Evolutionary conservation across 2,329 filamentous ascomycete species (phyloP).

Genomic region (Tolypocladium inflatum): DNA sequence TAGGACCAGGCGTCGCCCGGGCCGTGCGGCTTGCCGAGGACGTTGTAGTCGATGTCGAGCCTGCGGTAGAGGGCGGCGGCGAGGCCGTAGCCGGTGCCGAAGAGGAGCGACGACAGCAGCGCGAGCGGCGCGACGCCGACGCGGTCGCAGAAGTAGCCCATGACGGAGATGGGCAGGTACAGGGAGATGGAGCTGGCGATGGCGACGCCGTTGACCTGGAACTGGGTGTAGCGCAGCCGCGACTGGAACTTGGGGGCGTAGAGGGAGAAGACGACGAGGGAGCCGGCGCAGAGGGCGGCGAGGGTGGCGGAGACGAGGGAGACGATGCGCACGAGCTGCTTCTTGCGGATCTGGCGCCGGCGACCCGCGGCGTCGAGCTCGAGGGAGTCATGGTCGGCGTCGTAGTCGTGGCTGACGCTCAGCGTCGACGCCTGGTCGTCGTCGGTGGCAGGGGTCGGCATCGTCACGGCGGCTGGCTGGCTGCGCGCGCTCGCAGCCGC

Average conservation of each 20-base stretch:
- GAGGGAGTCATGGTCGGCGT: conserved; percentile 2
- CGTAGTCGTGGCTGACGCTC: conserved; percentile 9
- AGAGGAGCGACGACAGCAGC: conserved; percentile 60
- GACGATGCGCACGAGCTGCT: conserved; percentile 28
- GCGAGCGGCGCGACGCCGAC: conserved; percentile 72
- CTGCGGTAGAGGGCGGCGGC: conserved; percentile 68
- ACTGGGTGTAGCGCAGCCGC: conserved; percentile 76
- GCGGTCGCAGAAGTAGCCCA: conserved; percentile 88
- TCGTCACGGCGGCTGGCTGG: conserved; percentile 1
- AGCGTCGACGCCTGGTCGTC: conserved; percentile 13
- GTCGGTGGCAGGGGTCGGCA: conserved; percentile 12
- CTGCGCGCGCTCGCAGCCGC: background rate
- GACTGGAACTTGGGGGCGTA: conserved; percentile 88
- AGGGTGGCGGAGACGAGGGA: conserved; percentile 47
- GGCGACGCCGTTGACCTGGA: conserved; percentile 83
- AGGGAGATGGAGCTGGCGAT: conserved; percentile 80
- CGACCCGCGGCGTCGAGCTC: conserved; percentile 7
- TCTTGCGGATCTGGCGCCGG: conserved; percentile 14
- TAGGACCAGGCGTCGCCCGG: conserved; percentile 56
- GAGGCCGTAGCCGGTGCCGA: conserved; percentile 72
- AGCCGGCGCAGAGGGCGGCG: conserved; percentile 70
- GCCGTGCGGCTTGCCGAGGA: conserved; percentile 22
- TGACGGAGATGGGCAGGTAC: conserved; percentile 83
- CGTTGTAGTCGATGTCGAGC: conserved; percentile 36
- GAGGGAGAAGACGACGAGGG: conserved; percentile 86